Percentiles rank a stretch among this genome's conserved stretches.
These are phyloP conservation scores for Cetradonia linearis DNA, from an alignment of 495 filamentous ascomycete species.

Conservation along the genomic window DNA sequence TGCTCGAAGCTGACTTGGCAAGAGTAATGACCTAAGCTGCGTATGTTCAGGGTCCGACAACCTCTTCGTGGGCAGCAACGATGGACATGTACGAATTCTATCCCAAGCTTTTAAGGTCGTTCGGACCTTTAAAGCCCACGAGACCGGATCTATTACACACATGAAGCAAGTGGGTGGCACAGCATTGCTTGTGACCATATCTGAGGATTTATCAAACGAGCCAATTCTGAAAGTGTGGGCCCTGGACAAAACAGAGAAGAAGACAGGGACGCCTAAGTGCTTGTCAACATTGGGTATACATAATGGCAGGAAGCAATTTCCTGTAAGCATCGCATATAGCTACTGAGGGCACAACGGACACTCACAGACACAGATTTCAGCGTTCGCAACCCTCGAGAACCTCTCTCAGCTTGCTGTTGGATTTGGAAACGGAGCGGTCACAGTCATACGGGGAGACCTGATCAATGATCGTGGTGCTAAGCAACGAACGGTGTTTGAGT, in stretches of 20 bases:
- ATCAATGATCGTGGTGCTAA: slow-evolving; percentile 94
- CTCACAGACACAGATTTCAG: slow-evolving; percentile 60
- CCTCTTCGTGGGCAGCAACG: slow-evolving; percentile 75
- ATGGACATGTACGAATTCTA: slow-evolving; percentile 78
- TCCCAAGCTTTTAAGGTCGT: slow-evolving; percentile 78
- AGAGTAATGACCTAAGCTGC: slow-evolving; percentile 51
- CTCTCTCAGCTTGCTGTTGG: slow-evolving; percentile 87
- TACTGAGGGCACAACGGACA: neutral
- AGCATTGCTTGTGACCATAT: slow-evolving; percentile 73
- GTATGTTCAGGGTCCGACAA: slow-evolving; percentile 82
- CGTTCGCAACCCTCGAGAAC: slow-evolving; percentile 76
- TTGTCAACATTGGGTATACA: slow-evolving; percentile 74
- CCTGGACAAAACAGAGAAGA: slow-evolving; percentile 87
- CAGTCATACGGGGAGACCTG: slow-evolving; percentile 83
- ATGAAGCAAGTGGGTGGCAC: slow-evolving; percentile 91
- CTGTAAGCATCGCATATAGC: slow-evolving; percentile 41
- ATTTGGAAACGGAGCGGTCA: slow-evolving; percentile 91
- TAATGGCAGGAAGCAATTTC: slow-evolving; percentile 88
- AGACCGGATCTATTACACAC: slow-evolving; percentile 71
- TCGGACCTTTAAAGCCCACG: slow-evolving; percentile 76
- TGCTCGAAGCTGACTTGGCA: slow-evolving; percentile 24
- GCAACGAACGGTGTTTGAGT: slow-evolving; percentile 92
- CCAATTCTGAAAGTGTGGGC: slow-evolving; percentile 93
- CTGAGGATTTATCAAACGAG: slow-evolving; percentile 77
- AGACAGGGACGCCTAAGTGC: slow-evolving; percentile 78